phyloP scores from a whole-genome alignment of 2,329 filamentous ascomycete genomes.

The Dothistroma septosporum region DNA sequence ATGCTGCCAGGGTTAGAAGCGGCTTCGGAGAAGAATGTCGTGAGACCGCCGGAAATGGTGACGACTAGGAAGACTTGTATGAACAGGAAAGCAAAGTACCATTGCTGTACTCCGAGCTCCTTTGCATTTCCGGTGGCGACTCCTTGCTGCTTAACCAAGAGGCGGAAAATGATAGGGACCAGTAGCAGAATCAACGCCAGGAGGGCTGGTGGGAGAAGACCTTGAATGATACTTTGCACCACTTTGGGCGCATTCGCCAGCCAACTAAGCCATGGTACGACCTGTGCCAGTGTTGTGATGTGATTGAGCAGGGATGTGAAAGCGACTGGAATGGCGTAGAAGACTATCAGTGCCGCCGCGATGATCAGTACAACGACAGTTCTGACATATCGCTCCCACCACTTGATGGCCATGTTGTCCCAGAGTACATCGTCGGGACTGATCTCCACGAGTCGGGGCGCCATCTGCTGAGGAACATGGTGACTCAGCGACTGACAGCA shows the following conservation, averaged over 20 bases:
- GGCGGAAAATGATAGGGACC: constrained; percentile 71
- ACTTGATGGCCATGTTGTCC: constrained; percentile 94
- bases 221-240: constrained; percentile 57
- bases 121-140: constrained; percentile 76
- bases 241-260: constrained; percentile 56
- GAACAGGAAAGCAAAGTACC: constrained; percentile 92
- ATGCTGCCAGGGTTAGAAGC: constrained; percentile 63
- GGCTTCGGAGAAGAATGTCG: constrained; percentile 61
- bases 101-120: constrained; percentile 80
- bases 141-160: constrained; percentile 70
- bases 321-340: constrained; percentile 87
- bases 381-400: constrained; percentile 85
- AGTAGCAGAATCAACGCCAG: constrained; percentile 75
- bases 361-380: constrained; percentile 53
- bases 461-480: constrained; percentile 89
- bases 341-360: constrained; percentile 64
- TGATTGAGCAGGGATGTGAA: constrained; percentile 82
- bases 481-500: constrained; percentile 89
- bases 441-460: constrained; percentile 86
- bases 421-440: constrained; percentile 89
- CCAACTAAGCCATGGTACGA: constrained; percentile 67
- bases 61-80: constrained; percentile 91
- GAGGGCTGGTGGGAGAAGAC: constrained; percentile 76
- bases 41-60: constrained; percentile 61
- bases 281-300: constrained; percentile 62